phyloP scores from a whole-genome alignment of 2,329 filamentous ascomycete genomes.

The Claviceps pazoutovae region DNA sequence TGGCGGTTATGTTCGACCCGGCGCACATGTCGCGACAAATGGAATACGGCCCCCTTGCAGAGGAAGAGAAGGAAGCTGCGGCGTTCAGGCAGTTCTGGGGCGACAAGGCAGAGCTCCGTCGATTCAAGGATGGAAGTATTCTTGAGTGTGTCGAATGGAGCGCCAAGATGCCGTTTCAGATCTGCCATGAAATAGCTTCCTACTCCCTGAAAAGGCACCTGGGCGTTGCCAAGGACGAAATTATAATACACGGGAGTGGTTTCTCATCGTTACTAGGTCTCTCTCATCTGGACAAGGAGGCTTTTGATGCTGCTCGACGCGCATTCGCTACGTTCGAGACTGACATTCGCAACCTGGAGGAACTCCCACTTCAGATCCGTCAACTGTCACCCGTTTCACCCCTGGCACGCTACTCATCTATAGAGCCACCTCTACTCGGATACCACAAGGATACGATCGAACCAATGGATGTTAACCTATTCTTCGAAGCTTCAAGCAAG shows the following conservation, averaged over 20 bases:
- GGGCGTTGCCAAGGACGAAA: constrained; percentile 38
- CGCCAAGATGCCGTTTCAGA: constrained; percentile 44
- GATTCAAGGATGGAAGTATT: constrained; percentile 92
- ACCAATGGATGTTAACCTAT: constrained; percentile 68
- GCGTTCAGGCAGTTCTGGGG: constrained; percentile 90
- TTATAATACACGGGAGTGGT: constrained; percentile 36
- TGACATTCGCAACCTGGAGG: constrained; percentile 63
- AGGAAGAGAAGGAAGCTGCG: constrained; percentile 70
- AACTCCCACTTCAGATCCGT: constrained; percentile 74
- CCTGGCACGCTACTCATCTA: constrained; percentile 59
- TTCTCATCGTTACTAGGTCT: constrained; percentile 35
- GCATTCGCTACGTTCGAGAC: constrained; percentile 62
- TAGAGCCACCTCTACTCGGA: constrained; percentile 27
- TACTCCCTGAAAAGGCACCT: constrained; percentile 62
- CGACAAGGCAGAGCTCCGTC: constrained; percentile 77
- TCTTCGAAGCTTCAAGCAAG: constrained; percentile 82
- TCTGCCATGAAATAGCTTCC: constrained; percentile 66
- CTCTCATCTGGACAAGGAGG: constrained; percentile 32
- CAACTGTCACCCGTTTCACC: constrained; percentile 63
- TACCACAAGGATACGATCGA: constrained; percentile 28
- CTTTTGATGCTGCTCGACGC: constrained; percentile 56
- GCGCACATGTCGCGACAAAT: constrained; percentile 60
- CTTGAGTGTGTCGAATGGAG: constrained; percentile 84
- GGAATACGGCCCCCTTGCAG: constrained; percentile 76
- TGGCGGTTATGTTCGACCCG: constrained; percentile 62